Conservation (phyloP, 2,329 filamentous ascomycete genomes). For the Diaporthe helianthi region DNA sequence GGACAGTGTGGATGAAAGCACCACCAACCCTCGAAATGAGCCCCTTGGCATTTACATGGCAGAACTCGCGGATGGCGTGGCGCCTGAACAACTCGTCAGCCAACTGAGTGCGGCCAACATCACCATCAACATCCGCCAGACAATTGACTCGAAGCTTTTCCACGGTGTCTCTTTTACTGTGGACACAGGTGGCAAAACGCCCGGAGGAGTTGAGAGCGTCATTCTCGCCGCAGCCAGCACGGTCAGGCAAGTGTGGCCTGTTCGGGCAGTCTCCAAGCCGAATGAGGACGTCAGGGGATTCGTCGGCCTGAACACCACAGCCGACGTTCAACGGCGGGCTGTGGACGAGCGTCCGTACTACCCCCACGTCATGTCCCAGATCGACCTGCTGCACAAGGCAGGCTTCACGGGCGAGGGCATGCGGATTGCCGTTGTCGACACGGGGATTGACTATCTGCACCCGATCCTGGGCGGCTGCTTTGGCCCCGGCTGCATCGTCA, state of each 20-base stretch:
- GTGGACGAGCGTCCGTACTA: not conserved
- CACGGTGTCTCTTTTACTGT: not conserved
- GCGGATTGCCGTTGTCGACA: not conserved
- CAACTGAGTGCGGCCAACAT: not conserved
- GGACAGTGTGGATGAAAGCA: no score
- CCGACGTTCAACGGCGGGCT: not conserved
- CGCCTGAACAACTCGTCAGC: not conserved
- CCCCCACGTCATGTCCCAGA: not conserved
- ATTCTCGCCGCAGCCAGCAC: not conserved
- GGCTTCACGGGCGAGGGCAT: slow-evolving; percentile 8
- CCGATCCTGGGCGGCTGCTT: not conserved
- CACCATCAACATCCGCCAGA: slow-evolving; percentile 1
- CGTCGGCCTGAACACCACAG: not conserved
- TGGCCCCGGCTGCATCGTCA: not conserved
- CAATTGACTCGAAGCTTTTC: not conserved
- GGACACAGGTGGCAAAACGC: not conserved
- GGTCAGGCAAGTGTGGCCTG: not conserved
- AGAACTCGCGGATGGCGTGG: slow-evolving; percentile 1
- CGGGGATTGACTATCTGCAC: not conserved
- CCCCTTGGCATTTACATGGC: not conserved
- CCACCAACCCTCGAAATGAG: not conserved
- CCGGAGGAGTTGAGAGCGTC: not conserved
- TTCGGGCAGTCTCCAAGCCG: not conserved
- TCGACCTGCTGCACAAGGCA: slow-evolving; percentile 7
- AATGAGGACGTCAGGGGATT: not conserved